These are phyloP conservation scores for Boehmeria nivea DNA, from an alignment of 306 rosid species.

Conservation along the genomic window DNA sequence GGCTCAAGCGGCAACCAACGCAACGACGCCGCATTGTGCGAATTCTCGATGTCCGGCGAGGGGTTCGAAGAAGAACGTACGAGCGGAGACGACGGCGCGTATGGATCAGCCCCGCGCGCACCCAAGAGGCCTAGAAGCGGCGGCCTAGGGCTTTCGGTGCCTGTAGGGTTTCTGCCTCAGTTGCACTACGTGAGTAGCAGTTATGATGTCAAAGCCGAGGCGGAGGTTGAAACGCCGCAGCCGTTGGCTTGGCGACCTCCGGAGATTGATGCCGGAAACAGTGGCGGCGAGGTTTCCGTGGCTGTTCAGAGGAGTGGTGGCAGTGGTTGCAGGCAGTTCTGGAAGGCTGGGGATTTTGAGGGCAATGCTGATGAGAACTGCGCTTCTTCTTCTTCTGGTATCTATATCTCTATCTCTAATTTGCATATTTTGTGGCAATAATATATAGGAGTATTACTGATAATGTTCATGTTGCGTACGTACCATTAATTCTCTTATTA, in stretches of 20 bases:
- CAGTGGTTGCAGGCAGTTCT: constrained; percentile 54
- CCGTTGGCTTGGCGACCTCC: neutral
- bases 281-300: neutral
- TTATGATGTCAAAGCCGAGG: too few relatives aligned
- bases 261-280: neutral
- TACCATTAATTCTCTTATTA: too few relatives aligned
- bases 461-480: neutral
- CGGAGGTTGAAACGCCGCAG: neutral
- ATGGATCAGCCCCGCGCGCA: constrained; percentile 9
- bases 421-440: too few relatives aligned
- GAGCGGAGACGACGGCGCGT: constrained; percentile 19
- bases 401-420: too few relatives aligned
- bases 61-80: too few relatives aligned
- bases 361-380: constrained; percentile 26
- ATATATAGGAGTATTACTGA: too few relatives aligned
- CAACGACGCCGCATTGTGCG: neutral
- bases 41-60: neutral
- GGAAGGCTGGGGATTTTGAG: constrained; percentile 93
- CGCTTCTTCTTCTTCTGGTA: constrained; percentile 43
- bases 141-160: constrained; percentile 44
- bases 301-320: neutral
- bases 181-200: too few relatives aligned
- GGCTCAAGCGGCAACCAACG: too few relatives aligned
- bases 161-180: constrained; percentile 23
- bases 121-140: constrained; percentile 19